Base-by-base conservation (phyloP, 805 yeast genomes). In the Sugiyamaella smithiae region DNA sequence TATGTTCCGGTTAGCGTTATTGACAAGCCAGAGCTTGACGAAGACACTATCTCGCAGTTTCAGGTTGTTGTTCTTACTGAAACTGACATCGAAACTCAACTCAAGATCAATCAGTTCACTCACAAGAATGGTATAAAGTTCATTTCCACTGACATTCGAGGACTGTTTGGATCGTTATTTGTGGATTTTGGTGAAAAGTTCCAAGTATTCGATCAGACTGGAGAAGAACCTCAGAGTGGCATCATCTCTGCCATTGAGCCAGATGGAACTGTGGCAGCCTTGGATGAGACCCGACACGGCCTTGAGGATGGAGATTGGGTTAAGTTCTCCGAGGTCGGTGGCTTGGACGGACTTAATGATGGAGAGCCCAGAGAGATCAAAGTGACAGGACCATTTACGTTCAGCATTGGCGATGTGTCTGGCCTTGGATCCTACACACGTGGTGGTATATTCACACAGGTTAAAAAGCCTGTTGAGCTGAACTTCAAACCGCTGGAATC, bases 311-410 rank as follows among this genome's bases (percentile, higher is more conserved):
- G 97, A 14, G 85, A 86, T 59, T 85, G 71, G 63, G 96, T 93
- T 48, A 86, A 84, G 66, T 89, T 93, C 61, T 64, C 85, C 11
- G 98, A 90, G 68, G 84, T 90, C 31, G 78, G 82, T 62, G 98
- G 98, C 33, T 73, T 88, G 63, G 81, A 77, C 7, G 75, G 75
- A 54, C 71, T 88, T 54, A 87, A 90, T 65, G 82, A 82, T 57
- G 95, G 91, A 4, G 69, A 76, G 48, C 77, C 88, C 12, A 81
- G 74, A 64, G 84, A 85, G 63, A 79, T 93, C 46, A 84, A 82
- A 62, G 97, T 89, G 1, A 74, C 85, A 52, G 99, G 98, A 12
- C 99, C 99, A n/a, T 89, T 79, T 64, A 95, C 97, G 2, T 93
- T 86, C 74, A 82, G 80, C 63, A 80, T 91, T 51, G 80, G 77